Evolutionary conservation across 805 yeast species (phyloP).

Genomic region (Metschnikowia borealis): DNA sequence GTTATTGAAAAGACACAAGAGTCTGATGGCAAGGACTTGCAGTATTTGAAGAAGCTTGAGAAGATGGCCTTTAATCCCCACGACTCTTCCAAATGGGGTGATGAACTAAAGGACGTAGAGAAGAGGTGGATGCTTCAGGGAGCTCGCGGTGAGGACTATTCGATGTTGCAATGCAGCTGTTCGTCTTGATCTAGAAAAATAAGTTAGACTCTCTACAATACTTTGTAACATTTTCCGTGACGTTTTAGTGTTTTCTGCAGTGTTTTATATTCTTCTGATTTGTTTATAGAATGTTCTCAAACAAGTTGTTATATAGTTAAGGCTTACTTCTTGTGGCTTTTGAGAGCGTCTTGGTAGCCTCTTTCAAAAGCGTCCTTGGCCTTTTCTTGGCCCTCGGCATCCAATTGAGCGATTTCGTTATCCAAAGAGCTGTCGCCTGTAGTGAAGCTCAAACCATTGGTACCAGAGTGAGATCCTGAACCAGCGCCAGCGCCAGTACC

Average conservation of each 20-base stretch:
- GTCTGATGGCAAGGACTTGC: conserved; percentile 43
- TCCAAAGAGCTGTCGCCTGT: conserved; percentile 38
- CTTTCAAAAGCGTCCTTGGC: conserved; percentile 39
- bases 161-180: conserved; percentile 77
- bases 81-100: conserved; percentile 64
- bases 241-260: too few relatives aligned
- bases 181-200: conserved; percentile 27
- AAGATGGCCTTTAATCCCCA: conserved; percentile 76
- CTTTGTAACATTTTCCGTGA: too few relatives aligned
- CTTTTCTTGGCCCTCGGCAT: conserved; percentile 31
- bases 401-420: conserved; percentile 31
- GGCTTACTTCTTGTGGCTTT: conserved; percentile 5
- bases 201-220: too few relatives aligned
- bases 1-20: conserved; percentile 61
- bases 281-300: too few relatives aligned
- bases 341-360: conserved; percentile 36
- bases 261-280: too few relatives aligned
- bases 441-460: conserved; percentile 20
- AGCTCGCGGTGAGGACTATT: conserved; percentile 46
- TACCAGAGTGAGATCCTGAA: conserved; percentile 5
- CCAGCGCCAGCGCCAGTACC: conserved; percentile 5
- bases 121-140: conserved; percentile 48
- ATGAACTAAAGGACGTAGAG: conserved; percentile 55
- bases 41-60: conserved; percentile 55
- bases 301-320: neutral